Evolutionary conservation across 495 filamentous ascomycete species (phyloP).

Genomic region (Xylaria grammica): DNA sequence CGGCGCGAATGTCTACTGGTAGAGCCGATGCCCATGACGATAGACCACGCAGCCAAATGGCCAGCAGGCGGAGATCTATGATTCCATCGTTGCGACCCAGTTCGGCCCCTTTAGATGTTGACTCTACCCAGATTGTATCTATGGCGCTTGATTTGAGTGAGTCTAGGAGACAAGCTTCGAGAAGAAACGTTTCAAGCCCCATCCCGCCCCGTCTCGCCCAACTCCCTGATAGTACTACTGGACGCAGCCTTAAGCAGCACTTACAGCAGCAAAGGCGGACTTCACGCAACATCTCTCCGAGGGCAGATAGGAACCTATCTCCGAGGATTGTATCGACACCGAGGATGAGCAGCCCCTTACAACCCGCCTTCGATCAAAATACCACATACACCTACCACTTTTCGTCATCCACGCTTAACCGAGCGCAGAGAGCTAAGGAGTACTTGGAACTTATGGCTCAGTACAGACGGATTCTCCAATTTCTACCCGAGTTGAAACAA

Average conservation of each 20-base stretch:
- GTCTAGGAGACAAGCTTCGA: constrained; percentile 68
- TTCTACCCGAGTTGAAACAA: constrained; percentile 72
- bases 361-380: constrained; percentile 49
- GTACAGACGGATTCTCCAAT: constrained; percentile 76
- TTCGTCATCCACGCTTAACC: constrained; percentile 75
- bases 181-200: constrained; percentile 57
- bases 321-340: constrained; percentile 40
- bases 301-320: constrained; percentile 45
- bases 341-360: constrained; percentile 48
- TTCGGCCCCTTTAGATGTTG: constrained; percentile 60
- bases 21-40: constrained; percentile 15
- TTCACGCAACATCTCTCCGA: constrained; percentile 65
- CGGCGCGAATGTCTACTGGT: not conserved
- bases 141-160: constrained; percentile 89
- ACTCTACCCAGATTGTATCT: constrained; percentile 86
- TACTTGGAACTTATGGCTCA: constrained; percentile 81
- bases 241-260: constrained; percentile 66
- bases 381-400: constrained; percentile 62
- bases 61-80: constrained; percentile 25
- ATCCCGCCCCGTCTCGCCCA: constrained; percentile 53
- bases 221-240: constrained; percentile 45
- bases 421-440: constrained; percentile 78
- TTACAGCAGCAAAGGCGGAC: constrained; percentile 66
- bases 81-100: constrained; percentile 32
- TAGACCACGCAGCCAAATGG: constrained; percentile 28